Conservation (phyloP, 1,284 basidiomycete species). For the Moesziomyces antarcticus region DNA sequence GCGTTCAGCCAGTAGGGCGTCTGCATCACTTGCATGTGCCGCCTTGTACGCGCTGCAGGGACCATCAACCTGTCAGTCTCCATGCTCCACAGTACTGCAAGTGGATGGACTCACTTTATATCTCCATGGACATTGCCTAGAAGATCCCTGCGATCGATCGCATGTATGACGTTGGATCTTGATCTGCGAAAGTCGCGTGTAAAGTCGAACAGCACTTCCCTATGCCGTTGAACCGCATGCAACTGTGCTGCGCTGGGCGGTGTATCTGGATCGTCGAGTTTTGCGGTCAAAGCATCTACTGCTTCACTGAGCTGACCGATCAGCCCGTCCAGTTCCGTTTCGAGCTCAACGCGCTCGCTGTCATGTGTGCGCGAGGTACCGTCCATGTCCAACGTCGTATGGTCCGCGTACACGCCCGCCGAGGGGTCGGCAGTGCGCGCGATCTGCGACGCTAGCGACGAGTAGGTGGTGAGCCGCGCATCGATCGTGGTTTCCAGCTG, state of each 20-base stretch:
- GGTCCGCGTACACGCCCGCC: conserved; percentile 19
- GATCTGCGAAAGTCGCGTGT: conserved; percentile 73
- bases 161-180: conserved; percentile 73
- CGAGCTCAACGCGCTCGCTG: conserved; percentile 69
- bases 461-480: conserved; percentile 87
- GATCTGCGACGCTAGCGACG: conserved; percentile 82
- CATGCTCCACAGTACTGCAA: too few species aligned
- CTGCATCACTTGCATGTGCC: conserved; percentile 78
- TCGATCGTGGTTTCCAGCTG: conserved; percentile 91
- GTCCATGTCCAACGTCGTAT: conserved; percentile 44
- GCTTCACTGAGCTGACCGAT: conserved; percentile 71
- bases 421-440: conserved; percentile 68
- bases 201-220: conserved; percentile 89
- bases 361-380: conserved; percentile 16
- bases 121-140: conserved; percentile 92
- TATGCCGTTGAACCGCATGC: conserved; percentile 87
- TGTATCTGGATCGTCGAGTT: conserved; percentile 78
- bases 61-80: not conserved
- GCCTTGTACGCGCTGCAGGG: conserved; percentile 76
- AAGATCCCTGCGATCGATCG: conserved; percentile 85
- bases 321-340: conserved; percentile 85
- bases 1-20: conserved; percentile 87
- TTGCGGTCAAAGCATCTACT: conserved; percentile 72
- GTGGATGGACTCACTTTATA: conserved; percentile 81
- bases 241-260: conserved; percentile 85